These are phyloP conservation scores for Neoscytalidium dimidiatum DNA, from an alignment of 2,329 filamentous ascomycete genomes.

Conservation along the genomic window DNA sequence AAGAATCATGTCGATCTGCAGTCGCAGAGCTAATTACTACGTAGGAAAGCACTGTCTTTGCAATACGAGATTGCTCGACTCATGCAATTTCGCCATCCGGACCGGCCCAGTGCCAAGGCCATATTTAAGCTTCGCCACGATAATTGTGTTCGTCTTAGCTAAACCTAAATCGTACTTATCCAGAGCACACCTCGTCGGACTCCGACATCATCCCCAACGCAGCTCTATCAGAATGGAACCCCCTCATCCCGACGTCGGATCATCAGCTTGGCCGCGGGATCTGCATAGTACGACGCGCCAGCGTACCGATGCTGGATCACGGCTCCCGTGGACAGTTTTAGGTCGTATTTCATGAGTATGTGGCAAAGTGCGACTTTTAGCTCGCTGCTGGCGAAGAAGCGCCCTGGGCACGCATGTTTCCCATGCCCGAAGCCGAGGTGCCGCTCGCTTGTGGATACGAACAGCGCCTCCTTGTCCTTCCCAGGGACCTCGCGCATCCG, in stretches of 20 bases:
- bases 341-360: constrained; percentile 23
- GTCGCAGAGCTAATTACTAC: too few relatives aligned
- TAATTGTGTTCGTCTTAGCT: too few relatives aligned
- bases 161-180: too few relatives aligned
- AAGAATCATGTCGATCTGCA: too few relatives aligned
- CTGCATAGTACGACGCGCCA: neutral
- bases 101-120: too few relatives aligned
- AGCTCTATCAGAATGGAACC: too few relatives aligned
- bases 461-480: constrained; percentile 18
- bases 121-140: too few relatives aligned
- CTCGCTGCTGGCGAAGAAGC: constrained; percentile 24
- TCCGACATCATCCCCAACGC: too few relatives aligned
- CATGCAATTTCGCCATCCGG: too few relatives aligned
- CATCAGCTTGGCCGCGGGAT: neutral
- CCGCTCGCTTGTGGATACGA: constrained; percentile 23
- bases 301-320: neutral
- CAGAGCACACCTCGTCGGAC: too few relatives aligned
- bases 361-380: constrained; percentile 21
- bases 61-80: too few relatives aligned
- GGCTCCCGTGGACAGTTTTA: constrained; percentile 24
- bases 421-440: constrained; percentile 25
- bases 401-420: constrained; percentile 21
- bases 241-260: neutral
- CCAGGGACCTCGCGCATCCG: constrained; percentile 20
- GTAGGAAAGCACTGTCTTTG: too few relatives aligned